Evolutionary conservation across 2,329 filamentous ascomycete species (phyloP), one percentile per base, ranked within the genome.

Genomic region (Fusarium pseudocircinatum): DNA sequence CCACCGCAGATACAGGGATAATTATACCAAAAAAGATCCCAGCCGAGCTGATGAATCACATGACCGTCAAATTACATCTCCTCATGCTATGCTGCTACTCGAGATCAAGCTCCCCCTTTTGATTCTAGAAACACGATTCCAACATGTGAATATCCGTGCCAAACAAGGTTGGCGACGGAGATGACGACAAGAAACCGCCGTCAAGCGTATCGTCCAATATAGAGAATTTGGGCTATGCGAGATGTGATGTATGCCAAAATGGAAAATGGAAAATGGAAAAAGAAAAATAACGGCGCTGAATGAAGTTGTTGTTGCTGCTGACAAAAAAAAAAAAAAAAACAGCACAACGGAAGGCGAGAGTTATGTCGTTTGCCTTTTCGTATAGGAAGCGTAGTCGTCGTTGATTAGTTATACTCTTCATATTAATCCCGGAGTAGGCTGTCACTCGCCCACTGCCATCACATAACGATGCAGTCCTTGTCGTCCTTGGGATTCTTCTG

Each of bases 401-500:
- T 65, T 70, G 58, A 75, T 76, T 75, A 73, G 67, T 75, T 75
- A 47, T 74, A 14, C 37, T 61, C 47, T 67, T 56, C 65, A 59
- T 63, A 63, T 65, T 62, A 63, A 71, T 63, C 40, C 61, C 64
- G 42, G 26, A 53, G 32, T 20, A 56, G 58, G 59, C 26, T 43
- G 47, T 26, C 20, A 30, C 42, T 54, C 69, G 42, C 67, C 50
- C 58, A 56, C 54, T 36, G 46, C 57, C 53, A 64, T 78, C 73
- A 90, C 88, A 90, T 90, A 73, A 90, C 83, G 63, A 87, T 80
- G 78, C 88, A 90, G 60, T 89, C 87, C 80, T 88, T 89, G 66
- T 89, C 87, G 63, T 87, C 85, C 60, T 84, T 85, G 34, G 73
- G 80, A 30, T 75, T 82, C 78, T 89, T 90, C 78, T 83, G 84